Conservation (phyloP, 169 alveolate species). For the Miamiensis avidus region DNA sequence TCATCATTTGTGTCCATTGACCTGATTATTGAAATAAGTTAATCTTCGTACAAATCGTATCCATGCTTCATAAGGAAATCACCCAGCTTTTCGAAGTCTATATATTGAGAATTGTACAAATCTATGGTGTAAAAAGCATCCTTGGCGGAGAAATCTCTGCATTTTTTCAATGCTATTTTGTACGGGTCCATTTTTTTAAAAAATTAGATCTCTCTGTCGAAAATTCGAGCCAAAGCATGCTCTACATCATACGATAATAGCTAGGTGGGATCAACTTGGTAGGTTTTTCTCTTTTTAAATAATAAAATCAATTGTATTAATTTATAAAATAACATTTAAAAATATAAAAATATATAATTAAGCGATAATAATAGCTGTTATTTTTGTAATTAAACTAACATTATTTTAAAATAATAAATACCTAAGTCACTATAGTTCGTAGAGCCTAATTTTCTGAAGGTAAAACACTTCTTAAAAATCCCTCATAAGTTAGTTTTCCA, state of each 20-base stretch:
- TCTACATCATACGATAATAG: conserved; percentile 21
- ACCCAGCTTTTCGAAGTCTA: conserved; percentile 9
- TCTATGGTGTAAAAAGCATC: background rate
- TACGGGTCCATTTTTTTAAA: background rate
- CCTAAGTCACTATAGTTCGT: conserved; percentile 3
- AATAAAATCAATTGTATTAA: too few relatives aligned
- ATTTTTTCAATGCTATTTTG: background rate
- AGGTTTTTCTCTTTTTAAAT: conserved; percentile 11
- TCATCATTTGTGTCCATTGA: conserved; percentile 16
- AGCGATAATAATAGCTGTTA: too few relatives aligned
- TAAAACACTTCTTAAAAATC: background rate
- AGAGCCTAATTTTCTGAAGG: conserved; percentile 13
- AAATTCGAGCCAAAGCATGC: conserved; percentile 14
- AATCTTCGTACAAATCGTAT: background rate
- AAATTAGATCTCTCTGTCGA: conserved; percentile 4
- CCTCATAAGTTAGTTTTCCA: background rate
- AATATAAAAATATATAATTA: too few relatives aligned
- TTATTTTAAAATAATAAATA: too few relatives aligned
- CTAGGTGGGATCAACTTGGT: background rate
- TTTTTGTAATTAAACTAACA: too few relatives aligned
- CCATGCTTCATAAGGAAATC: conserved; percentile 9
- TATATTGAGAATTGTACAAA: conserved; percentile 8
- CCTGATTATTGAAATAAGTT: background rate
- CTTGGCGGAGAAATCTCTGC: background rate
- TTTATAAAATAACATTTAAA: too few relatives aligned